A percentile compares a stretch with the other conserved stretches of the same genome.
Evolutionary conservation across 1,284 basidiomycete genomes (phyloP).

Genomic region (Puccinia triticina): DNA sequence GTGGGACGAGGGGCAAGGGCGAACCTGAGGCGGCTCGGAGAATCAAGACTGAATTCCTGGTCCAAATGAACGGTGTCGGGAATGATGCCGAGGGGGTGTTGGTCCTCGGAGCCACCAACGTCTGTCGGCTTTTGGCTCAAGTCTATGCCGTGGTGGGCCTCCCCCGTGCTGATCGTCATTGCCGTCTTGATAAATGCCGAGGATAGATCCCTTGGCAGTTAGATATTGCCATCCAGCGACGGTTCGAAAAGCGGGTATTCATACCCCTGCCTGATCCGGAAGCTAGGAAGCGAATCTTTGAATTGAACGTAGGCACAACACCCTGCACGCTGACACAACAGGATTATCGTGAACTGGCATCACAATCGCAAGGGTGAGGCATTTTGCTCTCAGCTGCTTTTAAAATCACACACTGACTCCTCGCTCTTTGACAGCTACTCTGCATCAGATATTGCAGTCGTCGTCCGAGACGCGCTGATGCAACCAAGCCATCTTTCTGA

Average conservation of each 20-base stretch:
- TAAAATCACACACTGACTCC: neutral
- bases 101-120: constrained; percentile 98
- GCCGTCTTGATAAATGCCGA: neutral
- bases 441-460: constrained; percentile 91
- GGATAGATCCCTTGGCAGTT: constrained; percentile 66
- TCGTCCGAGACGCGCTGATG: constrained; percentile 97
- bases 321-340: constrained; percentile 78
- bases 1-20: constrained; percentile 90
- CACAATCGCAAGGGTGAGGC: constrained; percentile 78
- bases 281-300: constrained; percentile 93
- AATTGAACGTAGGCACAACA: constrained; percentile 90
- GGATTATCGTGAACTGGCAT: constrained; percentile 81
- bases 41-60: constrained; percentile 96
- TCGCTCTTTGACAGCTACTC: constrained; percentile 69
- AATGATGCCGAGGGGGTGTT: constrained; percentile 95
- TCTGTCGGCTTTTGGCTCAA: constrained; percentile 64
- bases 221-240: constrained; percentile 95
- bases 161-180: neutral
- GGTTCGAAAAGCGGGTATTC: constrained; percentile 98
- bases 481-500: constrained; percentile 67
- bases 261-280: constrained; percentile 93
- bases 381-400: constrained; percentile 17
- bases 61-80: constrained; percentile 96
- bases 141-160: neutral
- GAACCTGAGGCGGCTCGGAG: constrained; percentile 93